Evolutionary conservation across 176 grass and related monocot genomes (phyloP).

Genomic region (Stipa capillata): DNA sequence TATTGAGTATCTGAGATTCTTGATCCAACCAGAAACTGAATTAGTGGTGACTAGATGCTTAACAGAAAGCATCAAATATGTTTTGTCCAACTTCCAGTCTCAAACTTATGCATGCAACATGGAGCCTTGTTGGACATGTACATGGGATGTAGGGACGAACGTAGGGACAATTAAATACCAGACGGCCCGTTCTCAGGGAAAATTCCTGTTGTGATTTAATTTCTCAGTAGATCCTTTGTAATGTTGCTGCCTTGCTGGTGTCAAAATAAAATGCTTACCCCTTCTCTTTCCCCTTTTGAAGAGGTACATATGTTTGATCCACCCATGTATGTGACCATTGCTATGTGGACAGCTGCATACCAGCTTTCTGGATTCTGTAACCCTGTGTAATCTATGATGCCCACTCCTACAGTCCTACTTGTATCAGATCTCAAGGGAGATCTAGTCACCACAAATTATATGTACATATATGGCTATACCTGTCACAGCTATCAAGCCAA

Average conservation of each 20-base stretch:
- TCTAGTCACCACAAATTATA: neutral
- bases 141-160: neutral
- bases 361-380: neutral
- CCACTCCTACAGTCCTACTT: neutral
- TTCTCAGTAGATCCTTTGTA: neutral
- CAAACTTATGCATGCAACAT: neutral
- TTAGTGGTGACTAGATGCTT: too few species aligned
- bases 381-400: neutral
- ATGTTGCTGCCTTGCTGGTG: neutral
- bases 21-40: neutral
- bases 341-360: neutral
- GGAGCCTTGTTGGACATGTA: neutral
- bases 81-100: neutral
- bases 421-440: neutral
- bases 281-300: neutral
- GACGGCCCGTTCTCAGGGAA: neutral
- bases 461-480: neutral
- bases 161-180: neutral
- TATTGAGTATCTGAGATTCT: neutral
- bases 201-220: neutral
- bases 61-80: neutral
- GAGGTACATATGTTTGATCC: neutral
- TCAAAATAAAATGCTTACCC: neutral
- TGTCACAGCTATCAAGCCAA: neutral
- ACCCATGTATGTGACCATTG: neutral